phyloP scores from a whole-genome alignment of 1,284 basidiomycete species.

The Ustilago lituana region DNA sequence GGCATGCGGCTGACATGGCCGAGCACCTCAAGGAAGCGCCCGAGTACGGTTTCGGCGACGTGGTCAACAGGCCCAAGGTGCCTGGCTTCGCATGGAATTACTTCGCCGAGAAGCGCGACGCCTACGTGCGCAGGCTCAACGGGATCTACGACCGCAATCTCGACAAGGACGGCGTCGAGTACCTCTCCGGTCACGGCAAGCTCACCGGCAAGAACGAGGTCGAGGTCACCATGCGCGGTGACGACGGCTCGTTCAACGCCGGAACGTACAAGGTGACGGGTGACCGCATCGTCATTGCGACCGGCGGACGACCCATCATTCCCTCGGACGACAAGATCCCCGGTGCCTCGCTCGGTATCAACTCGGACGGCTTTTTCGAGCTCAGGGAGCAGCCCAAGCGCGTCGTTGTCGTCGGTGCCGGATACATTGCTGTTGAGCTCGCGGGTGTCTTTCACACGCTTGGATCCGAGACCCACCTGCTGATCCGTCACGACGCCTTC shows the following conservation, averaged over 20 bases:
- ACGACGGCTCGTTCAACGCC: slow-evolving; percentile 70
- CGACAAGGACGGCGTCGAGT: slow-evolving; percentile 86
- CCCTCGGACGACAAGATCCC: slow-evolving; percentile 85
- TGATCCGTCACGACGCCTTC: slow-evolving; percentile 89
- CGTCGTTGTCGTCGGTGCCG: slow-evolving; percentile 92
- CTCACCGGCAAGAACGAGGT: slow-evolving; percentile 61
- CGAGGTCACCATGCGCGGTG: slow-evolving; percentile 56
- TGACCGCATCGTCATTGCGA: slow-evolving; percentile 73
- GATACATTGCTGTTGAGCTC: slow-evolving; percentile 92
- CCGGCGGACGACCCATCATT: slow-evolving; percentile 83
- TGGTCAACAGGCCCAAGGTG: slow-evolving; percentile 55
- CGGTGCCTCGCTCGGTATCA: slow-evolving; percentile 87
- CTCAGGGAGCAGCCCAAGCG: slow-evolving; percentile 88
- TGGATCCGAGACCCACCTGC: slow-evolving; percentile 81
- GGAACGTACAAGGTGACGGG: slow-evolving; percentile 64
- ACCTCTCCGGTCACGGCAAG: slow-evolving; percentile 80
- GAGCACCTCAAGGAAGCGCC: slow-evolving; percentile 81
- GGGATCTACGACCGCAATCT: slow-evolving; percentile 86
- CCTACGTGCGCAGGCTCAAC: slow-evolving; percentile 90
- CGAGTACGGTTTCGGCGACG: slow-evolving; percentile 77
- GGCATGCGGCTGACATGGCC: slow-evolving; percentile 89
- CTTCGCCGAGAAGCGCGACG: slow-evolving; percentile 93
- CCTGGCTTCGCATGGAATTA: slow-evolving; percentile 84
- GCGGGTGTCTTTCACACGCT: slow-evolving; percentile 65
- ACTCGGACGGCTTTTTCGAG: slow-evolving; percentile 96